phyloP scores from a whole-genome alignment of 139 green algal genomes.

The Ulvella scutata region DNA sequence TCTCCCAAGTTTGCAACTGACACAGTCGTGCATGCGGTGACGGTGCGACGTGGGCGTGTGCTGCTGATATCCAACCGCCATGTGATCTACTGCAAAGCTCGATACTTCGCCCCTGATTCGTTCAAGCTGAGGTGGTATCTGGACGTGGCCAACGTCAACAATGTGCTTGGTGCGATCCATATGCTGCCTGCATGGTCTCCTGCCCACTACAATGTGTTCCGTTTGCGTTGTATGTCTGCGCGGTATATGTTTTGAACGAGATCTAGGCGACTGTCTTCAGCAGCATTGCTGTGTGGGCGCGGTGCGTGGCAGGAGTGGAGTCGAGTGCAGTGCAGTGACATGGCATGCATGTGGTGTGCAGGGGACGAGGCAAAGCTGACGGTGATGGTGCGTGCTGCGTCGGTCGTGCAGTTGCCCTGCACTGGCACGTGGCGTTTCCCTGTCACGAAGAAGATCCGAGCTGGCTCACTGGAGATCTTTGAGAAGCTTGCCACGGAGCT shows the following conservation, averaged over 20 bases:
- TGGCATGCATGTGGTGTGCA: neutral
- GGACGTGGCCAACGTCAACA: neutral
- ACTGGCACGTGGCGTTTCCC: neutral
- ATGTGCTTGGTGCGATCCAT: neutral
- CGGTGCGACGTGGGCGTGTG: conserved; percentile 30
- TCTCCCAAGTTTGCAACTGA: conserved; percentile 32
- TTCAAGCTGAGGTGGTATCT: neutral
- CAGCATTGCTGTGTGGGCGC: no score
- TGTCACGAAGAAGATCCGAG: neutral
- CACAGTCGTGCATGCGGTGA: conserved; percentile 47
- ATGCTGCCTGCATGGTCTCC: neutral
- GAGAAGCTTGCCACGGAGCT: neutral
- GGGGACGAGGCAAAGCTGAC: neutral
- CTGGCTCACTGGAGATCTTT: neutral
- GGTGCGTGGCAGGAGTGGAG: no score
- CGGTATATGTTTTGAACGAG: no score
- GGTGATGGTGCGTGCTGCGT: neutral
- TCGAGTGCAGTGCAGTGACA: no score
- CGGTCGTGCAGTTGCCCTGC: neutral
- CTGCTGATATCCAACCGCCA: conserved; percentile 56
- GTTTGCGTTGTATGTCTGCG: no score
- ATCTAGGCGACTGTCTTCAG: no score
- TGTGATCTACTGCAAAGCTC: conserved; percentile 45
- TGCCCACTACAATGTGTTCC: neutral
- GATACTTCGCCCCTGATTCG: neutral